These are phyloP conservation scores for Solanum peruvianum DNA, from an alignment of 257 asterid genomes.

Conservation along the genomic window DNA sequence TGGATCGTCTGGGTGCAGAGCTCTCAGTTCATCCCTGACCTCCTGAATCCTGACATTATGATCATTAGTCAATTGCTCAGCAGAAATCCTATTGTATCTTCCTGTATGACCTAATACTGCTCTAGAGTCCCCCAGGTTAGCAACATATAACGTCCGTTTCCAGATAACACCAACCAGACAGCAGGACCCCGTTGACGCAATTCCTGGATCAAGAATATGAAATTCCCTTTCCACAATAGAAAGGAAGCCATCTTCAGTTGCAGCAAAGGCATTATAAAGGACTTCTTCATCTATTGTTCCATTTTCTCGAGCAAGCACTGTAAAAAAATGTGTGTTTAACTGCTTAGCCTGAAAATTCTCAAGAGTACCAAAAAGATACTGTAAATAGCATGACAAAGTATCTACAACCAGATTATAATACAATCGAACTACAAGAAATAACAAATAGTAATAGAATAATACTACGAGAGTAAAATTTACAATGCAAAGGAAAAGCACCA, in stretches of 20 bases:
- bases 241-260: slow-evolving; percentile 55
- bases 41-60: slow-evolving; percentile 63
- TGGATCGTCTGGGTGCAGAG: slow-evolving; percentile 59
- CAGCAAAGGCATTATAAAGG: slow-evolving; percentile 38
- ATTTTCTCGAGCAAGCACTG: slow-evolving; percentile 55
- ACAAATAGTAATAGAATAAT: too few relatives aligned
- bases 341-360: neutral
- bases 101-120: slow-evolving; percentile 60
- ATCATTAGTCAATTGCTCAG: slow-evolving; percentile 67
- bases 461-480: neutral
- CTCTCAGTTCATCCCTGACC: slow-evolving; percentile 51
- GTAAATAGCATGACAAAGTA: neutral
- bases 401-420: neutral
- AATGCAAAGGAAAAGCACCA: neutral
- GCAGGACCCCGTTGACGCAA: slow-evolving; percentile 63
- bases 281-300: slow-evolving; percentile 44
- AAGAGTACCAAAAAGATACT: neutral
- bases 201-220: slow-evolving; percentile 17
- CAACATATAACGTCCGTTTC: slow-evolving; percentile 41
- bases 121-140: slow-evolving; percentile 85
- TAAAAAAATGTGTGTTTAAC: neutral
- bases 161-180: slow-evolving; percentile 78
- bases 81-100: slow-evolving; percentile 29
- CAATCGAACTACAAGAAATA: neutral
- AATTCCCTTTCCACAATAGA: slow-evolving; percentile 36